A percentile compares a stretch with the other conserved stretches of the same genome.
Conservation (phyloP, 495 filamentous ascomycete genomes). For the Penicillium pancosmium region DNA sequence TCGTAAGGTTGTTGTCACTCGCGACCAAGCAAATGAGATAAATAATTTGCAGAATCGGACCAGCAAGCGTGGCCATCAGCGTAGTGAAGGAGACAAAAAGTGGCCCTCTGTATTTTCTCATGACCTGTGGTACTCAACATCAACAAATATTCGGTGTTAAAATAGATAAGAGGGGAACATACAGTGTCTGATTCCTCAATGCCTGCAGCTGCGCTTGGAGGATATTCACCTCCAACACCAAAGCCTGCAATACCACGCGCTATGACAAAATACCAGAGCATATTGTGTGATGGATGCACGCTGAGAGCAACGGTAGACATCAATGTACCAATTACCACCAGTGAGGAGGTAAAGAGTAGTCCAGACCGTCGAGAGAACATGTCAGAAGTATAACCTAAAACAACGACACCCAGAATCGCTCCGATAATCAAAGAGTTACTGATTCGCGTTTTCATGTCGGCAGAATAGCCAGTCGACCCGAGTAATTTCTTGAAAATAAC, state of each 20-base stretch:
- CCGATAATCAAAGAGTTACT: conserved; percentile 39
- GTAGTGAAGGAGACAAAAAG: conserved; percentile 41
- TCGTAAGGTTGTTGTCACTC: conserved; percentile 35
- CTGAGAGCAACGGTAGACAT: conserved; percentile 39
- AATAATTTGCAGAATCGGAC: conserved; percentile 38
- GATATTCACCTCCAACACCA: conserved; percentile 40
- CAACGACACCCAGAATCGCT: conserved; percentile 40
- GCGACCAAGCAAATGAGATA: conserved; percentile 37
- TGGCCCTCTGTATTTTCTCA: conserved; percentile 32
- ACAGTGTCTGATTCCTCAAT: conserved; percentile 39
- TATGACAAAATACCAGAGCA: conserved; percentile 42
- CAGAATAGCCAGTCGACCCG: conserved; percentile 26
- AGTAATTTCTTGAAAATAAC: conserved; percentile 41
- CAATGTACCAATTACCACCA: conserved; percentile 37
- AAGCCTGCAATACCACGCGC: conserved; percentile 38
- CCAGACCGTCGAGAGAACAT: conserved; percentile 35
- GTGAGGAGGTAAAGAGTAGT: conserved; percentile 35
- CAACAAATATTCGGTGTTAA: neutral
- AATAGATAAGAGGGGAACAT: neutral
- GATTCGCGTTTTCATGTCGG: conserved; percentile 40
- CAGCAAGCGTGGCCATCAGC: conserved; percentile 37
- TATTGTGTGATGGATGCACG: conserved; percentile 33
- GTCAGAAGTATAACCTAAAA: conserved; percentile 36
- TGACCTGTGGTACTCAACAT: conserved; percentile 17
- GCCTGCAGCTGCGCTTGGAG: conserved; percentile 38